Evolutionary conservation across 148 eudicot species (phyloP).

Genomic region (Silene latifolia): DNA sequence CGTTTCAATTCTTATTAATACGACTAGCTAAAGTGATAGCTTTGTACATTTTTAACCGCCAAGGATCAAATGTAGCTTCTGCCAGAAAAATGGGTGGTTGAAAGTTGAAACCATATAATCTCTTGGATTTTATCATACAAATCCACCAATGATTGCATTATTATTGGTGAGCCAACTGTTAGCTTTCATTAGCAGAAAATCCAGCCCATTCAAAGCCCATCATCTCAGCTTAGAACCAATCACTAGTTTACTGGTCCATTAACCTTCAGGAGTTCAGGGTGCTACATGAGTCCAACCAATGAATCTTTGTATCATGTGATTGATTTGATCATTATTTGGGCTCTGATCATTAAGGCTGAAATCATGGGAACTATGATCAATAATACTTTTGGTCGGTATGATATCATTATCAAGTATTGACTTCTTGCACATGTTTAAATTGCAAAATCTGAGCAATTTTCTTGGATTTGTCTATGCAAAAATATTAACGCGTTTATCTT

Average conservation of each 20-base stretch:
- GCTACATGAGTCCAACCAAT: constrained; percentile 15
- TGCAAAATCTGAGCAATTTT: constrained; percentile 19
- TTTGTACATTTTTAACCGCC: too few species aligned
- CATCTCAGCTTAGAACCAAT: neutral
- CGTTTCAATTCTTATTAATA: too few species aligned
- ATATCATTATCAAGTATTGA: constrained; percentile 20
- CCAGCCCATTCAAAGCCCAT: constrained; percentile 9
- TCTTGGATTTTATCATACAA: neutral
- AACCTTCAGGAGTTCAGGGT: neutral
- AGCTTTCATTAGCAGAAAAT: neutral
- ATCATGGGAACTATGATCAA: constrained; percentile 5
- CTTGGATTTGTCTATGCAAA: constrained; percentile 22
- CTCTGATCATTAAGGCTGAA: constrained; percentile 5
- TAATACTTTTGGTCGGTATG: constrained; percentile 23
- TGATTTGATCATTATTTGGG: neutral
- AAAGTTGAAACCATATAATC: neutral
- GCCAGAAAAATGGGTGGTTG: neutral
- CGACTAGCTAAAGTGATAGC: too few species aligned
- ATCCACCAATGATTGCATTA: neutral
- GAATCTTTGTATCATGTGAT: neutral
- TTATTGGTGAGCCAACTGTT: neutral
- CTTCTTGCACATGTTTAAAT: constrained; percentile 12
- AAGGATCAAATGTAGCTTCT: neutral
- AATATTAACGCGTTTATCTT: constrained; percentile 15
- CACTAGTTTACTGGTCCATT: neutral